These are phyloP conservation scores for Starmerella geochares DNA, from an alignment of 805 yeast genomes.

Conservation along the genomic window DNA sequence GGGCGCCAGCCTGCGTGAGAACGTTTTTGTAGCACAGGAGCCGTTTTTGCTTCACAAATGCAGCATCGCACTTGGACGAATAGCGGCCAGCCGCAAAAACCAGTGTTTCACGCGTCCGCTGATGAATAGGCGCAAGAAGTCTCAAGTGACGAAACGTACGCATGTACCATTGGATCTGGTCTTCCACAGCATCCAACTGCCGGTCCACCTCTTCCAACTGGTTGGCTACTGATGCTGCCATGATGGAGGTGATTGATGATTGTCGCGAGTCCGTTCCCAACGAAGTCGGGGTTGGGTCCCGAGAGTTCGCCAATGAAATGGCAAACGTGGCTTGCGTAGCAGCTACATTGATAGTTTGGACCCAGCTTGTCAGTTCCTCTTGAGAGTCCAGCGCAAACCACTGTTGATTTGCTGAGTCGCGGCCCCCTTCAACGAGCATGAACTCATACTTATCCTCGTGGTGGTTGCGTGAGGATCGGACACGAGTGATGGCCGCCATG, in stretches of 20 bases:
- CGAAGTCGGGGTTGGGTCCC: neutral
- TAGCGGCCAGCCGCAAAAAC: conserved; percentile 39
- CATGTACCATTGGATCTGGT: conserved; percentile 34
- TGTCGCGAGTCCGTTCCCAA: neutral
- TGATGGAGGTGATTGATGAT: neutral
- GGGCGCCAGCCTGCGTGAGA: conserved; percentile 28
- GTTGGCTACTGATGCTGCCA: neutral
- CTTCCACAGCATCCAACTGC: conserved; percentile 28
- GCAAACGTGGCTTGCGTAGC: conserved; percentile 36
- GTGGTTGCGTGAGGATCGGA: conserved; percentile 1
- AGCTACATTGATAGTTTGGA: conserved; percentile 43
- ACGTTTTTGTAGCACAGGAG: conserved; percentile 36
- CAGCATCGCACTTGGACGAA: conserved; percentile 47
- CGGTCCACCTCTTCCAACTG: conserved; percentile 29
- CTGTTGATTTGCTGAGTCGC: conserved; percentile 30
- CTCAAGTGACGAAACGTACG: conserved; percentile 35
- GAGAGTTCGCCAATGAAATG: neutral
- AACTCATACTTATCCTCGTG: conserved; percentile 16
- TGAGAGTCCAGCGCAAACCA: conserved; percentile 37
- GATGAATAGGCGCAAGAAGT: conserved; percentile 45
- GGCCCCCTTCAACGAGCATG: conserved; percentile 29
- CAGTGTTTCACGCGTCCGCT: conserved; percentile 43
- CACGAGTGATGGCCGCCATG: conserved; percentile 33
- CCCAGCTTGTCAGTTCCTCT: conserved; percentile 51
- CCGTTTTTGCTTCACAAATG: conserved; percentile 45